Evolutionary conservation across 2,329 filamentous ascomycete species (phyloP).

Genomic region (Albifimbria verrucaria): DNA sequence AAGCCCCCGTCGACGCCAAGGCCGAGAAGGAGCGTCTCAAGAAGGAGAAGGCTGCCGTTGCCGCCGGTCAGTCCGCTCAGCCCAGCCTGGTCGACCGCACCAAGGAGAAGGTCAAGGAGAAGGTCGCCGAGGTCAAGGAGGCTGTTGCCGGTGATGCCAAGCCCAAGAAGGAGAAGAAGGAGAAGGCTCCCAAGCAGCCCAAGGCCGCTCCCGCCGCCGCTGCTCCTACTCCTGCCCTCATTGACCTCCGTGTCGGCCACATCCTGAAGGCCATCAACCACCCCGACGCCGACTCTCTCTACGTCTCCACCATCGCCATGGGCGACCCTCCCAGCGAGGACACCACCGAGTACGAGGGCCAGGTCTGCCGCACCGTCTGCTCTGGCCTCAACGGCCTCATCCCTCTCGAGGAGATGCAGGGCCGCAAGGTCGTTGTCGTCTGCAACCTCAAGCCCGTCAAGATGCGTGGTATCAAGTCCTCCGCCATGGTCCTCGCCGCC

Average conservation of each 20-base stretch:
- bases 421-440: conserved; percentile 89
- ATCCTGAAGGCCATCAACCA: conserved; percentile 95
- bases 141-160: conserved; percentile 36
- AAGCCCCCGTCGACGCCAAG: conserved; percentile 89
- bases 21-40: conserved; percentile 95
- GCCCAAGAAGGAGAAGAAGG: conserved; percentile 83
- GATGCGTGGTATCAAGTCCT: conserved; percentile 82
- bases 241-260: conserved; percentile 94
- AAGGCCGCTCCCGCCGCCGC: conserved; percentile 64
- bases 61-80: conserved; percentile 47
- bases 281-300: conserved; percentile 94
- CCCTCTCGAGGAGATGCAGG: conserved; percentile 94
- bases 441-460: conserved; percentile 99
- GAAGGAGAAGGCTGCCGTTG: conserved; percentile 83
- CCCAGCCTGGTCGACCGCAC: conserved; percentile 56
- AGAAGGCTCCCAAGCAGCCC: conserved; percentile 75
- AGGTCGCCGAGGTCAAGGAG: conserved; percentile 47
- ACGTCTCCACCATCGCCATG: conserved; percentile 91
- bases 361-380: conserved; percentile 91
- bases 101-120: conserved; percentile 56
- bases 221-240: conserved; percentile 77
- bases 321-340: conserved; percentile 87
- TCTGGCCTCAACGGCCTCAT: conserved; percentile 92
- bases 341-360: conserved; percentile 86
- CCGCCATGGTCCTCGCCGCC: conserved; percentile 91